Evolutionary conservation across 345 rosid genomes (phyloP).

Genomic region (Syzygium oleosum): DNA sequence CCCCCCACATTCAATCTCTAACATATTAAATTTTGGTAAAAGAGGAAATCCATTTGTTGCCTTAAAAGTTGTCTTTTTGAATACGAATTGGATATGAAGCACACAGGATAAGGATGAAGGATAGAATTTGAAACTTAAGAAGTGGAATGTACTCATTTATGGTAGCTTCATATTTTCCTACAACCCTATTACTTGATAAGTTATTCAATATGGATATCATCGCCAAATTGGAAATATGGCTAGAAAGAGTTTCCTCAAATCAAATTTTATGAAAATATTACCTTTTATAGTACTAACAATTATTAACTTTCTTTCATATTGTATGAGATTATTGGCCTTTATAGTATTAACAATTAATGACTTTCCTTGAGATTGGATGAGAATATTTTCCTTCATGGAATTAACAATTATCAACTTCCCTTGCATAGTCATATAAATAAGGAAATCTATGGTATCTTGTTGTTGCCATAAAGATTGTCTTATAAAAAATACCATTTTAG

Average conservation of each 20-base stretch:
- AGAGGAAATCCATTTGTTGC: not conserved
- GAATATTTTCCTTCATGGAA: not conserved
- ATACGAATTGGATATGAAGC: not conserved
- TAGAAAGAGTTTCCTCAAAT: not conserved
- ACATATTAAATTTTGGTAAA: not conserved
- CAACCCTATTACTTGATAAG: not conserved
- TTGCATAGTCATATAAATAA: not conserved
- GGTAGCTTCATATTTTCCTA: not conserved
- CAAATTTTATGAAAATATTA: not conserved
- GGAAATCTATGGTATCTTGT: not conserved
- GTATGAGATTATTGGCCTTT: not conserved
- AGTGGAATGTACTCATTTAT: not conserved
- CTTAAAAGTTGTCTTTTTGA: not conserved
- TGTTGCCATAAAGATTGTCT: not conserved
- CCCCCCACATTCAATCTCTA: not conserved
- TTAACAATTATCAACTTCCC: not conserved
- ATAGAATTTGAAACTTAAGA: not conserved
- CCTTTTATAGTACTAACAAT: not conserved
- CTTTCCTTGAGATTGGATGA: not conserved
- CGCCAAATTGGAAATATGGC: not conserved
- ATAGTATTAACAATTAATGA: not conserved
- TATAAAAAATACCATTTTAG: not conserved
- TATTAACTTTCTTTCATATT: not conserved
- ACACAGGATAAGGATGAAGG: not conserved
- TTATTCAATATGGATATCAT: not conserved